Conservation (phyloP, 768 basidiomycete species). For the Candolleomyces eurysporus region DNA sequence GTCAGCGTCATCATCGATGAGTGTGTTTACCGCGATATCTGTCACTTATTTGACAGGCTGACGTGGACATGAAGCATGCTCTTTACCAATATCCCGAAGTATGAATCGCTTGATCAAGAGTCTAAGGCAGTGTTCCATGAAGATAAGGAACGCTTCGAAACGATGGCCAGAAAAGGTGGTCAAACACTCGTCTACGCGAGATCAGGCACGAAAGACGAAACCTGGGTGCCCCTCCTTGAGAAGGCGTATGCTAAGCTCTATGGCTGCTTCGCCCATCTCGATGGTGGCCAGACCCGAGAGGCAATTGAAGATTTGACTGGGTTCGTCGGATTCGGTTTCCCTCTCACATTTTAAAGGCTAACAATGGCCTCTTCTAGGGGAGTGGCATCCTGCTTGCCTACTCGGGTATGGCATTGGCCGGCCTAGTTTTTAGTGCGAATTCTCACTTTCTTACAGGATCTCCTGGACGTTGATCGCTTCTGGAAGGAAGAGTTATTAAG, state of each 20-base stretch:
- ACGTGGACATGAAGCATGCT: constrained; percentile 34
- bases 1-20: constrained; percentile 58
- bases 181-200: constrained; percentile 50
- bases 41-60: neutral
- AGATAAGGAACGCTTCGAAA: constrained; percentile 46
- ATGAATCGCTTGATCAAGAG: constrained; percentile 39
- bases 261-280: constrained; percentile 45
- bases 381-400: constrained; percentile 25
- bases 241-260: constrained; percentile 61
- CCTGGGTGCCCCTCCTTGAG: constrained; percentile 57
- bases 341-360: neutral
- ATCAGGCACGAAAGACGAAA: constrained; percentile 46
- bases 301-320: constrained; percentile 59
- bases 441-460: constrained; percentile 28
- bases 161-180: constrained; percentile 42
- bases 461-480: constrained; percentile 48
- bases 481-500: constrained; percentile 53
- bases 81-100: constrained; percentile 49
- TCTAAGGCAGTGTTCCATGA: constrained; percentile 49
- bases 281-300: constrained; percentile 43
- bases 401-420: neutral
- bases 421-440: neutral
- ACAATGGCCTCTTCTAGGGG: constrained; percentile 13
- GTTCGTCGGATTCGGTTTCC: constrained; percentile 23
- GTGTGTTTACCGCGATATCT: constrained; percentile 25